phyloP scores from a whole-genome alignment of 2,329 filamentous ascomycete genomes.

The Sphaerostilbella broomeana region DNA sequence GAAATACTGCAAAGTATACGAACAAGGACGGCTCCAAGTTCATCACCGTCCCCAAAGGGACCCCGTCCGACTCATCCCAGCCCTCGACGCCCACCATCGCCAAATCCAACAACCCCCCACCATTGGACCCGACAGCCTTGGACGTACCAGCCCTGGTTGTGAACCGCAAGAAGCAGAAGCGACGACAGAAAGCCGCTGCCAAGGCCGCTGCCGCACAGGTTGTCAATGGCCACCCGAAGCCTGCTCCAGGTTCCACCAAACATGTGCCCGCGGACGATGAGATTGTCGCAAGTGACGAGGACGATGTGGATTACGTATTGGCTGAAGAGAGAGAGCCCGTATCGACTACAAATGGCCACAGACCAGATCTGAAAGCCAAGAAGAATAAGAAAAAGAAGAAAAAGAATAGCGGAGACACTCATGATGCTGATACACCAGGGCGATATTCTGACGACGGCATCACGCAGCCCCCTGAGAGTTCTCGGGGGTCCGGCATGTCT shows the following conservation, averaged over 20 bases:
- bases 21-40: conserved; percentile 66
- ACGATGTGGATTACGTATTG: conserved; percentile 37
- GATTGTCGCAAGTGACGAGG: conserved; percentile 51
- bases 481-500: conserved; percentile 42
- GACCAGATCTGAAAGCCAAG: conserved; percentile 38
- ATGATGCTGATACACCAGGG: conserved; percentile 14
- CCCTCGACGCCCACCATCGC: conserved; percentile 44
- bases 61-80: conserved; percentile 46
- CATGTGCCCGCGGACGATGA: conserved; percentile 37
- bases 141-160: conserved; percentile 44
- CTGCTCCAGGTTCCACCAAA: conserved; percentile 24
- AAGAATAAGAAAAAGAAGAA: conserved; percentile 68
- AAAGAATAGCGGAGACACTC: conserved; percentile 32
- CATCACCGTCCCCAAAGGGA: conserved; percentile 56
- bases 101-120: conserved; percentile 28
- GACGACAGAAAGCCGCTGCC: conserved; percentile 76
- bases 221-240: conserved; percentile 36
- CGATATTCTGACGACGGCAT: not conserved
- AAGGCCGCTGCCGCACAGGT: conserved; percentile 46
- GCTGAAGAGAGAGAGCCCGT: conserved; percentile 26
- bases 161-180: conserved; percentile 94
- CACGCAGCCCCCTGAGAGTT: conserved; percentile 23
- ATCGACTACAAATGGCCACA: conserved; percentile 25
- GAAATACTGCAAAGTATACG: conserved; percentile 53
- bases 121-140: conserved; percentile 20